Conservation (phyloP, 768 basidiomycete species). For the Agaricus subrufescens region DNA sequence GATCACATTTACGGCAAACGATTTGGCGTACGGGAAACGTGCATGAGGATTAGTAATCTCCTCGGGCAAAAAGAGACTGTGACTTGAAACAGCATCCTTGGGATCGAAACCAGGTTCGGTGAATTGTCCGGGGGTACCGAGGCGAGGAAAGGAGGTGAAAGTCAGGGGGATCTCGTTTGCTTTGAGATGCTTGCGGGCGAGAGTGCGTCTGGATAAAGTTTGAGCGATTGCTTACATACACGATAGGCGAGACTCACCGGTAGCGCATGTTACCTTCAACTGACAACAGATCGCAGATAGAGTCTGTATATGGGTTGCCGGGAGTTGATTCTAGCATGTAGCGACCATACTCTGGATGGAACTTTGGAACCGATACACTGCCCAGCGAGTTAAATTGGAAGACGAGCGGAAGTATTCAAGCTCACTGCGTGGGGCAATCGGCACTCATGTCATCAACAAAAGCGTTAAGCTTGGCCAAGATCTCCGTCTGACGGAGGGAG, state of each 20-base stretch:
- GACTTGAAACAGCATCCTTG: conserved; percentile 73
- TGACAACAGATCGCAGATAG: conserved; percentile 76
- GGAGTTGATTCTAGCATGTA: conserved; percentile 99
- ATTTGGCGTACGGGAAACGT: conserved; percentile 84
- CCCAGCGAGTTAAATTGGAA: conserved; percentile 2
- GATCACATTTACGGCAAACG: conserved; percentile 4
- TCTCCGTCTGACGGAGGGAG: conserved; percentile 94
- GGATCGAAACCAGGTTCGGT: conserved; percentile 88
- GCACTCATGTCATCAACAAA: conserved; percentile 64
- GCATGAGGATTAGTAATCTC: conserved; percentile 97
- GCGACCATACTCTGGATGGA: conserved; percentile 97
- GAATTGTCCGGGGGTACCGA: conserved; percentile 86
- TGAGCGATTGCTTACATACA: neutral
- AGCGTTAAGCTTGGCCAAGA: conserved; percentile 70
- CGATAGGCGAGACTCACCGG: conserved; percentile 41
- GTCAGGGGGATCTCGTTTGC: conserved; percentile 88
- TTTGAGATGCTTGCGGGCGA: conserved; percentile 80
- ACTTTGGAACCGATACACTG: conserved; percentile 78
- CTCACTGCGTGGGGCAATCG: conserved; percentile 59
- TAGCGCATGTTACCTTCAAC: conserved; percentile 96
- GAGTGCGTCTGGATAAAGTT: conserved; percentile 54
- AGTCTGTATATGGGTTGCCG: conserved; percentile 90
- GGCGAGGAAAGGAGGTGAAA: conserved; percentile 90
- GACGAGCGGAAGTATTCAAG: conserved; percentile 4
- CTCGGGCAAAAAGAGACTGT: conserved; percentile 91